Conservation (phyloP, 179 eudicot genomes). For the Sideroxylon spinosum region DNA sequence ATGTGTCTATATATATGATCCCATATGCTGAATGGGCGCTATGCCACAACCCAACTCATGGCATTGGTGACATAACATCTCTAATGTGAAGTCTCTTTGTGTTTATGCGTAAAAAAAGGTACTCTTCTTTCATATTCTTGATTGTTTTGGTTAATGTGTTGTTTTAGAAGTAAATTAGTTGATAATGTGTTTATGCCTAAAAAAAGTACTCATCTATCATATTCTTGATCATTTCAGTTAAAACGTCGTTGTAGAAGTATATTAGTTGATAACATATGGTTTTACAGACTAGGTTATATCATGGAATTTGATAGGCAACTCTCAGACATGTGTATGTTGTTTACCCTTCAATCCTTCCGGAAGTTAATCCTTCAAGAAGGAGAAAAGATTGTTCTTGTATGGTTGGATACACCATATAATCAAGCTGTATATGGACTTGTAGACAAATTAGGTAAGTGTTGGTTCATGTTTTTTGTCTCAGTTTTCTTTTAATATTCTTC, state of each 20-base stretch:
- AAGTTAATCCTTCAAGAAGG: conserved; percentile 97
- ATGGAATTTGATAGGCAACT: conserved; percentile 60
- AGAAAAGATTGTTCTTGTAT: conserved; percentile 96
- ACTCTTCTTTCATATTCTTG: neutral
- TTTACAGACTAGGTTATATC: conserved; percentile 43
- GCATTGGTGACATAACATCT: neutral
- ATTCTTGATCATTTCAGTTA: neutral
- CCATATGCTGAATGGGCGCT: neutral
- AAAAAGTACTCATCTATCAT: neutral
- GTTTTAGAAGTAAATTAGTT: neutral
- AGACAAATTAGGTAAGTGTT: conserved; percentile 79
- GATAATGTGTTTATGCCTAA: conserved; percentile 2
- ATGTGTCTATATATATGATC: neutral
- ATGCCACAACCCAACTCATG: neutral
- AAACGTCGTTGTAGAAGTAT: neutral
- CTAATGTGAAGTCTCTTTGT: neutral
- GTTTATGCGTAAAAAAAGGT: neutral
- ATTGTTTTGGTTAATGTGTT: neutral
- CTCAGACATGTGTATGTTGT: conserved; percentile 68
- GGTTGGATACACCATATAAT: conserved; percentile 95
- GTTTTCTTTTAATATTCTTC: neutral
- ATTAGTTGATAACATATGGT: conserved; percentile 19
- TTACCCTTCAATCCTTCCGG: conserved; percentile 79
- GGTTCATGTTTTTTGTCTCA: conserved; percentile 13
- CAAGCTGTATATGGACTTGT: conserved; percentile 99